Base-by-base conservation (phyloP, 108 stramenopile genomes). In the Thalassiosira profunda region DNA sequence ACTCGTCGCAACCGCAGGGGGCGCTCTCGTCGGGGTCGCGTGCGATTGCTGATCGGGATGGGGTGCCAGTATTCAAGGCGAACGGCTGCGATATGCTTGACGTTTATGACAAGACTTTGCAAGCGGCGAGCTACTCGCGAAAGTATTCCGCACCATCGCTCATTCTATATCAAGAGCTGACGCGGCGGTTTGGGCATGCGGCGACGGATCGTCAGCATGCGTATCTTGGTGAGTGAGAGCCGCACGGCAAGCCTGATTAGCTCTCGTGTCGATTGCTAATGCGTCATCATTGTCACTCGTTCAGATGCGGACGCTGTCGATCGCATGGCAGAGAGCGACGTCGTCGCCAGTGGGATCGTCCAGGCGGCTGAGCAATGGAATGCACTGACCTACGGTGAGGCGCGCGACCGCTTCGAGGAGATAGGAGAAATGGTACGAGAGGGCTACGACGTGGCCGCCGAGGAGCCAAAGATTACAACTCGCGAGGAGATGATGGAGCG, bases 141-240 rank as follows among this genome's bases (percentile, higher is more conserved):
- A 75, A 77, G 20, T 29, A 73, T 24, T 58, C 76, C 24, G 74
- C 80, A 11, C 95, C 95, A 0, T 75, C 85, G 26, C 69, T 93
- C 4, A 23, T 96, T 7, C 35, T 90, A 4, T 86, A 89, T 57
- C 53, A 80, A 37, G 80, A 80, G 21, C 35, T 93, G 0, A 66
- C 79, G 8, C 81, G 95, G 5, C 78, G 95, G 25, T 93, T 96
- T 79, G 95, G 95, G 20, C 95, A 96, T 70, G 95, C 95, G 0
- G 90, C 95, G 2, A 93, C 92, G 3, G 91, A 96, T 69, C 77
- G 92, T 10, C 95, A 96, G 35, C 44, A 48, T 59, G 88, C 88
- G 2, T 96, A 96, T 68, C 70, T 92, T 18, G 60, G n/a, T n/a
- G n/a, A n/a, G n/a, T n/a, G n/a, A n/a, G n/a, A n/a, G n/a, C n/a